Evolutionary conservation across 2,329 filamentous ascomycete species (phyloP), one percentile per base, ranked within the genome.

Genomic region (Colletotrichum sublineola): DNA sequence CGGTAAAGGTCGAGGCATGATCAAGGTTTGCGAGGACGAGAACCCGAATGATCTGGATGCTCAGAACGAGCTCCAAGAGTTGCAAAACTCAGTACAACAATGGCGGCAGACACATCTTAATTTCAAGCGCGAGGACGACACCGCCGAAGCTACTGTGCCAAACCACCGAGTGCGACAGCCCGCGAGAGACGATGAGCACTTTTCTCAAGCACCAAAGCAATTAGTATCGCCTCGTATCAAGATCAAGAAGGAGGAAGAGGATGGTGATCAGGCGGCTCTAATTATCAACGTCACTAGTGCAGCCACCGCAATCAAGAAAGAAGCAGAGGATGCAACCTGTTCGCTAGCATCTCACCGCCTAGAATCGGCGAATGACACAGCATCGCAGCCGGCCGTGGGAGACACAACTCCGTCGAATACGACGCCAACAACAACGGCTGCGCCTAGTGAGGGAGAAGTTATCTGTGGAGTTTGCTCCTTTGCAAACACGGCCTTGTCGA

Each of bases 11-110:
- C 85, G 87, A 29, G 87, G 88, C 15, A 86, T 97, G 86, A 83
- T 96, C 73, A 93, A 89, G 76, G 90, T 96, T 1, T 96, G 94
- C 78, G 92, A 91, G 73, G 92, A 93, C 56, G 92, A 94, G 85
- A 67, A 84, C 48, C 77, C 77, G 3, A 86, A 88, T 48, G 90
- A 92, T 67, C 82, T 85, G 24, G 85, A 90, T 76, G 86, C 84
- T 3, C 85, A 87, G 77, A 85, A 87, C 40, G 93, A 97, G 80
- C 83, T 94, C 76, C 84, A 86, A 18, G 94, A 97, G 79, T 83
- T 96, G 63, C 86, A 87, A 64, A 84, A 83, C 24, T 82, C 81
- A 9, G 78, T 79, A 52, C 73, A 75, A 64, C 72, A 69, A 68
- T 75, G 70, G 74, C 73, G 58, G 55, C 74, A 75, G 55, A 67